These are phyloP conservation scores for Wickerhamiella lipophila DNA, from an alignment of 805 yeast genomes.

Conservation along the genomic window DNA sequence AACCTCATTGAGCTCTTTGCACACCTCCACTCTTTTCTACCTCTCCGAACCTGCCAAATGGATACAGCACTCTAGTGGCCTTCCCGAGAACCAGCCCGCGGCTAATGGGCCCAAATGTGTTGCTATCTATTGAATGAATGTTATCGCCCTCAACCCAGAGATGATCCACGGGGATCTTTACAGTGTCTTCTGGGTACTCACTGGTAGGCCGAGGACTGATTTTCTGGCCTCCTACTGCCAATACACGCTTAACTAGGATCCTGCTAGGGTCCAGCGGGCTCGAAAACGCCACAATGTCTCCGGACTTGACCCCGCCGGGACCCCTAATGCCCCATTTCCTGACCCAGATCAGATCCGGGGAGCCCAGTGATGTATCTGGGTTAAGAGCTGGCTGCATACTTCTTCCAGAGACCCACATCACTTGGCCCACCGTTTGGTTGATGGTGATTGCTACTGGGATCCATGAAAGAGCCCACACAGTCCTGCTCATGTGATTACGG, in stretches of 20 bases:
- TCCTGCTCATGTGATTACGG: conserved; percentile 8
- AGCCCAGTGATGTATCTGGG: conserved; percentile 38
- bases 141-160: conserved; percentile 95
- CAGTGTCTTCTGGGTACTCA: conserved; percentile 46
- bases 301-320: conserved; percentile 37
- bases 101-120: conserved; percentile 78
- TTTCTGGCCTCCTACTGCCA: conserved; percentile 61
- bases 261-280: conserved; percentile 72
- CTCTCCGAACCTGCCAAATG: conserved; percentile 42
- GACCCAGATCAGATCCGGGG: conserved; percentile 40
- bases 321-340: conserved; percentile 48
- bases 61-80: conserved; percentile 60
- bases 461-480: conserved; percentile 44
- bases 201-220: conserved; percentile 38
- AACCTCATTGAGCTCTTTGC: no score
- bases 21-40: conserved; percentile 37
- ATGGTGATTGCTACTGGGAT: conserved; percentile 62
- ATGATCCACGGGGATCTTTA: conserved; percentile 63
- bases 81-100: conserved; percentile 69
- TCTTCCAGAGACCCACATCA: conserved; percentile 62
- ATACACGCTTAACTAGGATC: conserved; percentile 66
- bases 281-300: conserved; percentile 65
- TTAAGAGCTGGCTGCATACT: conserved; percentile 88
- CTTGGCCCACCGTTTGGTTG: conserved; percentile 57
- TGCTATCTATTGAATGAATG: conserved; percentile 63